A percentile compares a stretch with the other conserved stretches of the same genome.
Evolutionary conservation across 164 flowering plant species (phyloP).

Genomic region (Nelumbo lutea): DNA sequence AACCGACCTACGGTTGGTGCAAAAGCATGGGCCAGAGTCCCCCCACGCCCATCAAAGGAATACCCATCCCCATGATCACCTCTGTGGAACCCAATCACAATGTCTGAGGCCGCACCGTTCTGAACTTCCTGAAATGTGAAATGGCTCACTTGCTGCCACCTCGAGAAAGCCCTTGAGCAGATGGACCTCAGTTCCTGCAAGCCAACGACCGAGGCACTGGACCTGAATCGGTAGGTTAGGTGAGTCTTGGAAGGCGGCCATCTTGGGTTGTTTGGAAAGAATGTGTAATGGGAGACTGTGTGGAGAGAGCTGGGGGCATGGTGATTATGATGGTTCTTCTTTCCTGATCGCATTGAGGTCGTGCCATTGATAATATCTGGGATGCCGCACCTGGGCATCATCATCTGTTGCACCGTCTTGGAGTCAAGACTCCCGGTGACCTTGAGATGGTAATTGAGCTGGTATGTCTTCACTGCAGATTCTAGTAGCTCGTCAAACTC

Average conservation of each 20-base stretch:
- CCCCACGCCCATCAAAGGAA: background rate
- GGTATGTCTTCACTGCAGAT: conserved; percentile 17
- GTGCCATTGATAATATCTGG: conserved; percentile 26
- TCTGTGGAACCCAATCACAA: background rate
- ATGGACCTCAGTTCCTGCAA: background rate
- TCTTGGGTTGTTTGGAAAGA: background rate
- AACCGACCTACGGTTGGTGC: background rate
- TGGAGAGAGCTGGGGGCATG: background rate
- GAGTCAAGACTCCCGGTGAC: conserved; percentile 19
- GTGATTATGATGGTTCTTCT: background rate
- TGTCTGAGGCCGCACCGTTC: background rate
- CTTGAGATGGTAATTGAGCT: conserved; percentile 18
- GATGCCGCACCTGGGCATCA: conserved; percentile 20
- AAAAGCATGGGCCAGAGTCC: background rate
- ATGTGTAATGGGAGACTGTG: background rate
- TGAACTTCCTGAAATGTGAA: background rate
- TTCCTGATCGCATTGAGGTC: conserved; percentile 8
- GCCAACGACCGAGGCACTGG: too few relatives aligned
- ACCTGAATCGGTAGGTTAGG: background rate
- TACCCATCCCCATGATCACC: background rate
- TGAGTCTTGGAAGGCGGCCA: conserved; percentile 1
- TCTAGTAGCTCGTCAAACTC: conserved; percentile 14
- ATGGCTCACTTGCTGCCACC: background rate
- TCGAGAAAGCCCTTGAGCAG: conserved; percentile 1
- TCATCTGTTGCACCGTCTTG: conserved; percentile 13